A percentile compares a stretch with the other conserved stretches of the same genome.
These are phyloP conservation scores for Termitomyces sp. DNA, from an alignment of 768 basidiomycete genomes.

Conservation along the genomic window DNA sequence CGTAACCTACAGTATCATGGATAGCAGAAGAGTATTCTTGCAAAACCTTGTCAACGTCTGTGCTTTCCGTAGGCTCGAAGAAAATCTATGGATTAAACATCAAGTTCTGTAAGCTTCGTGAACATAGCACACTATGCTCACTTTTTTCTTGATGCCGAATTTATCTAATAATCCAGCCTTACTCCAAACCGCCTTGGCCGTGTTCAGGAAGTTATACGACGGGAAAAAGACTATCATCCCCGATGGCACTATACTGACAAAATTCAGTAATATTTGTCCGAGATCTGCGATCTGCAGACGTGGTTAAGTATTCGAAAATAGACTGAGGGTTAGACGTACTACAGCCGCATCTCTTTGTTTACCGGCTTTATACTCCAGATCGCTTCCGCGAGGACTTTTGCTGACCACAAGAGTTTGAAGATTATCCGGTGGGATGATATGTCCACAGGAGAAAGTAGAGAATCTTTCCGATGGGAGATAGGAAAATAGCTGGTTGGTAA, in stretches of 20 bases:
- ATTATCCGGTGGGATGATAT: slow-evolving; percentile 81
- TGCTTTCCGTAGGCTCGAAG: slow-evolving; percentile 75
- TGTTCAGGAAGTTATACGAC: slow-evolving; percentile 78
- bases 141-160: slow-evolving; percentile 71
- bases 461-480: slow-evolving; percentile 55
- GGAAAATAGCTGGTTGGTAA: slow-evolving; percentile 75
- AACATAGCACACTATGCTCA: slow-evolving; percentile 20
- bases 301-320: not conserved
- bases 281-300: slow-evolving; percentile 65
- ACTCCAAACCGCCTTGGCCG: slow-evolving; percentile 63
- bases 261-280: slow-evolving; percentile 79
- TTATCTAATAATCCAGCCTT: slow-evolving; percentile 56
- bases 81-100: slow-evolving; percentile 56
- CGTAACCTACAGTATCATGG: slow-evolving; percentile 8
- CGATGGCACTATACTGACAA: slow-evolving; percentile 70
- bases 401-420: slow-evolving; percentile 70
- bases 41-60: slow-evolving; percentile 69
- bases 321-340: slow-evolving; percentile 35
- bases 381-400: slow-evolving; percentile 69
- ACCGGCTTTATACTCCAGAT: slow-evolving; percentile 78
- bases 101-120: not conserved
- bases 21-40: slow-evolving; percentile 64
- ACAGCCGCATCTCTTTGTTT: slow-evolving; percentile 61
- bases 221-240: slow-evolving; percentile 95
- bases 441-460: slow-evolving; percentile 85